Conservation (phyloP, 352 stramenopile genomes). For the Globisporangium polare region DNA sequence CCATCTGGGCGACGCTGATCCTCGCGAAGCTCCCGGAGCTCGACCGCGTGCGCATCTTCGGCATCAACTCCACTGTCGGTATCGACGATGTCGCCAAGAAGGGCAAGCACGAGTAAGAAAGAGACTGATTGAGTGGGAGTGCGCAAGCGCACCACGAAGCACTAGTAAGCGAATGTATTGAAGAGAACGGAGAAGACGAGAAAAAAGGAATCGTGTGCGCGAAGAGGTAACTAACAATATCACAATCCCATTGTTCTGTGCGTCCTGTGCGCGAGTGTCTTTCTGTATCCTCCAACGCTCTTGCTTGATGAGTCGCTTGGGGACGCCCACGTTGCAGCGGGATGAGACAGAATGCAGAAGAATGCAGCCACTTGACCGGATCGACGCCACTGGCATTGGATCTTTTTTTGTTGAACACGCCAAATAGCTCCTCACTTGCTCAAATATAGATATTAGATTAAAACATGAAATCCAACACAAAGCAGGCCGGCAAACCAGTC, state of each 20-base stretch:
- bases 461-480: constrained; percentile 28
- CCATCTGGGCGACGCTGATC: constrained; percentile 90
- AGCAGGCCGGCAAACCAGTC: not conserved
- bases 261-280: not conserved
- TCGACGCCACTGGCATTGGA: not conserved
- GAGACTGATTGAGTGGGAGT: not conserved
- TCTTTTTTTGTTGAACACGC: constrained; percentile 6
- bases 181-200: not conserved
- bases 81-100: constrained; percentile 85
- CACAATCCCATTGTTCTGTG: constrained; percentile 3
- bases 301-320: too few species aligned
- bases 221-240: not conserved
- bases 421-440: constrained; percentile 4
- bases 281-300: not conserved
- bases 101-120: constrained; percentile 43
- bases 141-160: constrained; percentile 5
- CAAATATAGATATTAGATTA: constrained; percentile 57
- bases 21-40: constrained; percentile 92
- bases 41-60: constrained; percentile 94
- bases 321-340: too few species aligned
- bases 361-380: not conserved
- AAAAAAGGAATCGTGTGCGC: not conserved
- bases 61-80: constrained; percentile 95
- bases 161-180: constrained; percentile 2
- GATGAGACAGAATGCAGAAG: not conserved